Evolutionary conservation across 805 yeast genomes (phyloP).

Genomic region (Candida golubevii): DNA sequence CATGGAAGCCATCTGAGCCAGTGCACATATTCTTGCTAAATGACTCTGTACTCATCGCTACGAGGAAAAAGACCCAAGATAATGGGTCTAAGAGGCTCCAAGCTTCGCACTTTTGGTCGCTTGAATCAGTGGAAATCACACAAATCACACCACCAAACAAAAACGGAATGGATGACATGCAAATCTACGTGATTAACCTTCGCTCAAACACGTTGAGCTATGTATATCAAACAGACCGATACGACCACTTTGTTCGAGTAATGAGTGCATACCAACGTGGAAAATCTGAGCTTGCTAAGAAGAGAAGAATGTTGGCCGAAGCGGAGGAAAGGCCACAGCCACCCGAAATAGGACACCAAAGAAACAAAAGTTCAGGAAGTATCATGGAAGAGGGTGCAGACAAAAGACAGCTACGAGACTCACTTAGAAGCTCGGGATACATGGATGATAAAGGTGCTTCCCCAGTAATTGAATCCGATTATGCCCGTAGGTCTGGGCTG

Average conservation of each 20-base stretch:
- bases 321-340: slow-evolving; percentile 5
- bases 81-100: slow-evolving; percentile 40
- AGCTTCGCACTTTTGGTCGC: slow-evolving; percentile 77
- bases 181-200: slow-evolving; percentile 42
- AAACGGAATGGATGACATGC: slow-evolving; percentile 20
- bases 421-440: slow-evolving; percentile 50
- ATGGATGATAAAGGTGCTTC: slow-evolving; percentile 25
- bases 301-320: slow-evolving; percentile 25
- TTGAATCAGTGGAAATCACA: slow-evolving; percentile 52
- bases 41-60: slow-evolving; percentile 72
- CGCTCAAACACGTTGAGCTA: slow-evolving; percentile 46
- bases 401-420: slow-evolving; percentile 35
- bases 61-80: slow-evolving; percentile 41
- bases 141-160: slow-evolving; percentile 31
- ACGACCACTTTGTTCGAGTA: slow-evolving; percentile 53
- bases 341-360: slow-evolving; percentile 9
- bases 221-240: slow-evolving; percentile 57
- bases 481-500: slow-evolving; percentile 11
- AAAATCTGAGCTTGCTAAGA: slow-evolving; percentile 44
- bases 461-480: slow-evolving; percentile 8
- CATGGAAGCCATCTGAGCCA: slow-evolving; percentile 74
- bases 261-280: slow-evolving; percentile 57
- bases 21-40: slow-evolving; percentile 73
- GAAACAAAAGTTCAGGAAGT: slow-evolving; percentile 9
- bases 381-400: slow-evolving; percentile 28